Conservation (phyloP, 2,329 filamentous ascomycete genomes). For the Phialophora verrucosa region DNA sequence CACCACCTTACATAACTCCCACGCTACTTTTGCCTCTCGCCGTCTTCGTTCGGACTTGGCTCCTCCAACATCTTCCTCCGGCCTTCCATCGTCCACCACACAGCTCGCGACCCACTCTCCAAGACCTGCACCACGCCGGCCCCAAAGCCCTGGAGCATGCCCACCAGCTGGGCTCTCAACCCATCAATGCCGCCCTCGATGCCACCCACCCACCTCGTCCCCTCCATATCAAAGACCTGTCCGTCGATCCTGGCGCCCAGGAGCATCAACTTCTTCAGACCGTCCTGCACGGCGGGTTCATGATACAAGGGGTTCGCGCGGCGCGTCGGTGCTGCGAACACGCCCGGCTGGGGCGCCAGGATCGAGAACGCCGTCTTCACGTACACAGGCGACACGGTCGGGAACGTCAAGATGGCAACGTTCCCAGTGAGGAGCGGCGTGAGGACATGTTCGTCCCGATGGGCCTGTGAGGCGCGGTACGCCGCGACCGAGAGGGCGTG, state of each 20-base stretch:
- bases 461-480: conserved; percentile 56
- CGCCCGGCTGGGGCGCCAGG: conserved; percentile 70
- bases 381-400: conserved; percentile 80
- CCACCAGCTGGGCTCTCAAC: conserved; percentile 80
- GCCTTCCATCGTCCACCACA: conserved; percentile 89
- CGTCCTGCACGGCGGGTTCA: conserved; percentile 77
- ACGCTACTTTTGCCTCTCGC: not conserved
- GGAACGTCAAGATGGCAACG: conserved; percentile 78
- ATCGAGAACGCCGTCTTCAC: conserved; percentile 80
- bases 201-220: conserved; percentile 71
- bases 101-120: conserved; percentile 76
- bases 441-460: conserved; percentile 65
- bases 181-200: conserved; percentile 85
- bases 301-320: conserved; percentile 80
- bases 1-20: not conserved
- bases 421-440: conserved; percentile 81
- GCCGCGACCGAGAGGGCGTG: conserved; percentile 66
- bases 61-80: conserved; percentile 81
- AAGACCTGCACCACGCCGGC: conserved; percentile 77
- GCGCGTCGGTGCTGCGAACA: conserved; percentile 77
- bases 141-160: conserved; percentile 79
- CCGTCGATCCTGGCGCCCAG: conserved; percentile 87
- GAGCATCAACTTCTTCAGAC: conserved; percentile 83
- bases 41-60: conserved; percentile 52
- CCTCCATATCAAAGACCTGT: conserved; percentile 77